Conservation (phyloP, 352 stramenopile species). For the Thalassiosira livingstoniorum region DNA sequence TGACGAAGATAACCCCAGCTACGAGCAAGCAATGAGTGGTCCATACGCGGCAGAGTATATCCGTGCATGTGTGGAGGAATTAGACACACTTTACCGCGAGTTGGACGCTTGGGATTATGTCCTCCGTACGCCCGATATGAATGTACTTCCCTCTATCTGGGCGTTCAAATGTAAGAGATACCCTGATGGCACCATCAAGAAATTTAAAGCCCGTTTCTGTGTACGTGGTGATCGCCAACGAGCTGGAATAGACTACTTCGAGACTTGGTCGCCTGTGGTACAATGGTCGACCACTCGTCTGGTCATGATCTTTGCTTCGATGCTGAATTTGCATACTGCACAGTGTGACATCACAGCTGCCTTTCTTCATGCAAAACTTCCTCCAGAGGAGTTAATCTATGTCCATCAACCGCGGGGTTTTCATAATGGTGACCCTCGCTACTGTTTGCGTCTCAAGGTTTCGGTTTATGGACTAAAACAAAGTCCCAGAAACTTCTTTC, state of each 20-base stretch:
- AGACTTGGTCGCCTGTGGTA: slow-evolving; percentile 43
- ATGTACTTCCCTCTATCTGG: slow-evolving; percentile 13
- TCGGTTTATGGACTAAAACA: slow-evolving; percentile 56
- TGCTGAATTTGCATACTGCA: background rate
- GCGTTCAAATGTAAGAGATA: slow-evolving; percentile 21
- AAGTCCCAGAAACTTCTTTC: slow-evolving; percentile 41
- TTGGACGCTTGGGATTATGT: slow-evolving; percentile 24
- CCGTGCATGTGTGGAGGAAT: background rate
- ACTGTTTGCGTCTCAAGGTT: slow-evolving; percentile 42
- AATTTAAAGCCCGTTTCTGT: slow-evolving; percentile 62
- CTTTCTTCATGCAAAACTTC: slow-evolving; percentile 43
- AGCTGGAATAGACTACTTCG: slow-evolving; percentile 51
- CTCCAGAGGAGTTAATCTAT: slow-evolving; percentile 15
- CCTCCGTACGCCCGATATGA: slow-evolving; percentile 3
- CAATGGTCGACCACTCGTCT: slow-evolving; percentile 47
- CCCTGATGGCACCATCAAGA: slow-evolving; percentile 44
- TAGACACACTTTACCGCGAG: slow-evolving; percentile 5
- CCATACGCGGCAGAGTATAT: slow-evolving; percentile 14
- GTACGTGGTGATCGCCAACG: slow-evolving; percentile 42
- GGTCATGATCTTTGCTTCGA: slow-evolving; percentile 47
- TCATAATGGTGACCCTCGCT: background rate
- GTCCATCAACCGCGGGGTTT: slow-evolving; percentile 53
- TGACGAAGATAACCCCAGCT: background rate
- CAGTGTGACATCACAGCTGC: slow-evolving; percentile 38
- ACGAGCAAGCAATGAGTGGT: slow-evolving; percentile 2